Base-by-base conservation (phyloP, 2,329 filamentous ascomycete genomes). In the Dichotomopilus funicola region DNA sequence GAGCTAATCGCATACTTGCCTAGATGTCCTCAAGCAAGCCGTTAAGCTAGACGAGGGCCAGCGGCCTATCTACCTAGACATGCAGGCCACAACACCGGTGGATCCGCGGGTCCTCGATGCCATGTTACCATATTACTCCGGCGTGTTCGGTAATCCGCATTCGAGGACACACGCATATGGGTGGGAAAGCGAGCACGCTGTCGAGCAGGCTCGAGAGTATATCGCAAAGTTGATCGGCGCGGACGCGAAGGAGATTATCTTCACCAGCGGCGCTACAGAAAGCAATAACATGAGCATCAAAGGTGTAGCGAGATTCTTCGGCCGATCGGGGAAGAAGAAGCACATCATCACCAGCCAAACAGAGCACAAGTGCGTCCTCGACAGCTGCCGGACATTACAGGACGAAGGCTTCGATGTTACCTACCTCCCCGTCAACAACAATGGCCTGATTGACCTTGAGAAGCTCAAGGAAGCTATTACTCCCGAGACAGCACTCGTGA, bases 231-330 rank as follows among this genome's bases (percentile, higher is more conserved):
- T 99, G 54, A 94, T 99, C 62, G 92, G 92, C 33, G 94, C 94
- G 34, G 91, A 99, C 70, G 78, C 94, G 5, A 99, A 99, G 74
- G 94, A 99, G 71, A 97, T 99, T 62, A 95, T 99, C 66, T 97
- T 99, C 74, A 99, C 94, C 6, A 96, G 91, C 66, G 94, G 94
- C 54, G 94, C 94, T 12, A 99, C 94, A 0, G 94, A 99, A 76
- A 96, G 91, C 70, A 99, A 99, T 75, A 99, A 99, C 68, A 99
- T 99, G 94, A 96, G 91, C 72, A 90, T 99, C 76, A 99, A 99
- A 76, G 94, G 94, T 61, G 92, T 99, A 7, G 91, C 94, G 19
- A 82, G 92, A 61, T 99, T 99, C 75, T 96, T 96, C 70, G 91
- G 90, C 62, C 84, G 89, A 56, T 85, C 83, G 2, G 91, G 91